Percentiles rank a stretch among this genome's conserved stretches.
These are phyloP conservation scores for Rhodotorula sp. DNA, from an alignment of 1,284 basidiomycete species.

Conservation along the genomic window DNA sequence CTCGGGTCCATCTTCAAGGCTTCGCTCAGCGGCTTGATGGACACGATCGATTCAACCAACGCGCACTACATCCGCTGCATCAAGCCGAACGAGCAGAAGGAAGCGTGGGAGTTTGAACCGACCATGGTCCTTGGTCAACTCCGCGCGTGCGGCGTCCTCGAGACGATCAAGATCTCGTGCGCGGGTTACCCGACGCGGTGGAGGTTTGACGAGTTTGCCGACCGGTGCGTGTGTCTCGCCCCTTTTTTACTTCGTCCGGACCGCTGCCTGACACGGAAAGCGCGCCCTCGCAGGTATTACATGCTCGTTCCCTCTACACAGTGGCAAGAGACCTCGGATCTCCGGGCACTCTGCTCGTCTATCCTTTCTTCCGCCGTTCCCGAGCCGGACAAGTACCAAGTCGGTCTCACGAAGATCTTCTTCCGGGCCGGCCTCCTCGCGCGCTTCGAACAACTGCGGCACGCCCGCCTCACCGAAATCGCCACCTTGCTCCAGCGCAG, in stretches of 20 bases:
- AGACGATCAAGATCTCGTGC: constrained; percentile 98
- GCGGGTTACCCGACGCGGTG: constrained; percentile 98
- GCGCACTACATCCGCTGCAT: constrained; percentile 99
- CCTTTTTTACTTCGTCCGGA: not conserved
- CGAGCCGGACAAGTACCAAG: constrained; percentile 94
- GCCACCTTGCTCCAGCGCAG: constrained; percentile 98
- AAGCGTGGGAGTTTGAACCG: constrained; percentile 93
- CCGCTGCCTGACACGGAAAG: not conserved
- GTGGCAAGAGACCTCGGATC: constrained; percentile 71
- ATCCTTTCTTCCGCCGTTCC: constrained; percentile 84
- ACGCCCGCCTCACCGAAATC: constrained; percentile 80
- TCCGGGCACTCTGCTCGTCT: constrained; percentile 75
- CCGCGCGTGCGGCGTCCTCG: constrained; percentile 96
- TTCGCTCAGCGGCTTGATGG: constrained; percentile 91
- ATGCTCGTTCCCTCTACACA: constrained; percentile 85
- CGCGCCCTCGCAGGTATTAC: constrained; percentile 70
- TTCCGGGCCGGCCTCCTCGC: constrained; percentile 99
- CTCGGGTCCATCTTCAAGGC: constrained; percentile 98
- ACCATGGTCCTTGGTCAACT: constrained; percentile 94
- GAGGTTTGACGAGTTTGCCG: constrained; percentile 99
- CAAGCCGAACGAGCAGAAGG: constrained; percentile 97
- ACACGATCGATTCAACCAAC: constrained; percentile 94
- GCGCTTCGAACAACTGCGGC: constrained; percentile 86
- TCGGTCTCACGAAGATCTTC: constrained; percentile 96
- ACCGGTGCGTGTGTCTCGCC: constrained; percentile 63